These are phyloP conservation scores for Rhexocercosporidium sp. DNA, from an alignment of 2,329 filamentous ascomycete species.

Conservation along the genomic window DNA sequence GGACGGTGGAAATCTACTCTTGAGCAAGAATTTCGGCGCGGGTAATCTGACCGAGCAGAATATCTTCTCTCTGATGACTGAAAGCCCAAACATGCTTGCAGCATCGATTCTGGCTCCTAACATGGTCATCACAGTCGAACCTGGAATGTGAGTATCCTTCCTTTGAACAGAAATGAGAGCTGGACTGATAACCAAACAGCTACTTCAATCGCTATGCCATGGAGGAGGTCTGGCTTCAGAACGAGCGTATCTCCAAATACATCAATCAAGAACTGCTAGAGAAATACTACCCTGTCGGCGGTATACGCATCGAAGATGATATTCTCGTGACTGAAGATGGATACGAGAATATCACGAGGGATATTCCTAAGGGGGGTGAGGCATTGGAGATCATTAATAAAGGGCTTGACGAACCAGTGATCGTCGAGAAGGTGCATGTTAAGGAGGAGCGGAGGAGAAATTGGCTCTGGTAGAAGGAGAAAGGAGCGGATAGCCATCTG, in stretches of 20 bases:
- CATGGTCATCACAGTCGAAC: constrained; percentile 81
- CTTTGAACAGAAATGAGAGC: background rate
- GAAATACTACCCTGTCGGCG: constrained; percentile 78
- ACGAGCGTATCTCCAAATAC: constrained; percentile 62
- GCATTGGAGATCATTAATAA: constrained; percentile 64
- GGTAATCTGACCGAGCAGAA: constrained; percentile 18
- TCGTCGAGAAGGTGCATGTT: constrained; percentile 7
- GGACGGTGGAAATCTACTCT: constrained; percentile 46
- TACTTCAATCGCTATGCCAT: constrained; percentile 80
- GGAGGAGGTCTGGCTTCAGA: constrained; percentile 68
- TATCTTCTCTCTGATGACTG: constrained; percentile 27
- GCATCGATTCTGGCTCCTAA: constrained; percentile 55
- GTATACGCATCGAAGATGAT: constrained; percentile 92
- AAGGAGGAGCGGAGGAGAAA: constrained; percentile 5
- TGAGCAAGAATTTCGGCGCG: constrained; percentile 15
- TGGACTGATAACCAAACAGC: constrained; percentile 44
- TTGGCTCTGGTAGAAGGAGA: constrained; percentile 33
- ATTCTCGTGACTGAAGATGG: constrained; percentile 79
- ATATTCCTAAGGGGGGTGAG: constrained; percentile 76
- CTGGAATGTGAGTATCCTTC: constrained; percentile 62
- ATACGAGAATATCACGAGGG: constrained; percentile 78
- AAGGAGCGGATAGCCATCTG: too few relatives aligned
- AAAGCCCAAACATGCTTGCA: constrained; percentile 10
- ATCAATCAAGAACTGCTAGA: constrained; percentile 70
- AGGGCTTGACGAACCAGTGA: constrained; percentile 8